Conservation (phyloP, 1,284 basidiomycete genomes). For the Malassezia vespertilionis region DNA sequence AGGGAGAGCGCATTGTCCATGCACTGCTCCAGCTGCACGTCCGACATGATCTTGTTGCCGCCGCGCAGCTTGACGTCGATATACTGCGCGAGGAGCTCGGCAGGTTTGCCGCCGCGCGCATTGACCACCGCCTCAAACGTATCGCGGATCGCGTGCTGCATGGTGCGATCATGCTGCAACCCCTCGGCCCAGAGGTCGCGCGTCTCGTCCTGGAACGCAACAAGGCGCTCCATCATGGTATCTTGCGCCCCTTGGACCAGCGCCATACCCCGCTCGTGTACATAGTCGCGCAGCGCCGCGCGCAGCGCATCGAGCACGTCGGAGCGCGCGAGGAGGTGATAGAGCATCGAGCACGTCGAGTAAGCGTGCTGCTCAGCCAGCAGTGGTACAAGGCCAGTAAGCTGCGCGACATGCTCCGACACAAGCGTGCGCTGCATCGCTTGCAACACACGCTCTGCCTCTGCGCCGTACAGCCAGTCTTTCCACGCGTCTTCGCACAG, state of each 20-base stretch:
- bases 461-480: conserved; percentile 22
- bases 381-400: conserved; percentile 22
- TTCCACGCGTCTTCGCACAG: conserved; percentile 22
- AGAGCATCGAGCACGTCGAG: neutral
- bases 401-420: conserved; percentile 20
- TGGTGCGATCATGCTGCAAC: conserved; percentile 32
- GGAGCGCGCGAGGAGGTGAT: neutral
- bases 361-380: conserved; percentile 13
- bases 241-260: conserved; percentile 16
- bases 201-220: conserved; percentile 29
- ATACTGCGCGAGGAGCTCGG: conserved; percentile 87
- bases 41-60: conserved; percentile 65
- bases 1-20: conserved; percentile 69
- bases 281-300: conserved; percentile 2
- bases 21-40: conserved; percentile 59
- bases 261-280: neutral
- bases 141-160: conserved; percentile 52
- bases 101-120: conserved; percentile 70
- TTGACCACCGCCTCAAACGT: conserved; percentile 75
- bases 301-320: neutral
- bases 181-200: conserved; percentile 22
- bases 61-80: conserved; percentile 74
- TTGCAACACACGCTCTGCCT: conserved; percentile 15
- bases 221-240: conserved; percentile 35
- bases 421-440: conserved; percentile 21